phyloP scores from a whole-genome alignment of 163 green algal genomes.

The Prototheca wickerhamii region DNA sequence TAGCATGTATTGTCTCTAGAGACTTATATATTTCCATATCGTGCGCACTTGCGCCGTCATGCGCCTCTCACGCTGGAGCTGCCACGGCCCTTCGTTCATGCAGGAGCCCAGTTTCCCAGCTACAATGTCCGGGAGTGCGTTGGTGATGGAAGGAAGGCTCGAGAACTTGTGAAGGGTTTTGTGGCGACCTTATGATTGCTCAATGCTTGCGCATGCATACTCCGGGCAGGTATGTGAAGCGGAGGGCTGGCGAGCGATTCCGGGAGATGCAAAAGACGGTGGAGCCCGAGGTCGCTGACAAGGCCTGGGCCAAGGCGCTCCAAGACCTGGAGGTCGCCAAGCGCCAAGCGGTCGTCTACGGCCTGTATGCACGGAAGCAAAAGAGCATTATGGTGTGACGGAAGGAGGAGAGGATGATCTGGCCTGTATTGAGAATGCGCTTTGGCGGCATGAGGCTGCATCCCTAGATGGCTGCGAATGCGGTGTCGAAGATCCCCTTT shows the following conservation, averaged over 20 bases:
- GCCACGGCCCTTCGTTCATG: background rate
- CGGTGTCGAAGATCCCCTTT: too few species aligned
- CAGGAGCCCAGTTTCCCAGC: conserved; percentile 34
- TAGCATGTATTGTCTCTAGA: too few species aligned
- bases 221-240: conserved; percentile 34
- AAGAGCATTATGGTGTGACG: conserved; percentile 38
- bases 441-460: too few species aligned
- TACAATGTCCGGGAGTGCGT: conserved; percentile 48
- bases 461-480: too few species aligned
- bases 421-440: background rate
- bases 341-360: conserved; percentile 37
- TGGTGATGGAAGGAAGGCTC: background rate
- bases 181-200: background rate
- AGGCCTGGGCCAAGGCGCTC: conserved; percentile 4
- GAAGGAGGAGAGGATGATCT: background rate
- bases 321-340: conserved; percentile 32
- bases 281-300: conserved; percentile 4
- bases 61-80: background rate
- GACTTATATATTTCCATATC: background rate
- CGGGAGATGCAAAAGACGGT: background rate
- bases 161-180: background rate
- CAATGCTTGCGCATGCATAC: too few species aligned
- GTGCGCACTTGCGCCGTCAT: background rate
- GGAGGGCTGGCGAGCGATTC: conserved; percentile 26
- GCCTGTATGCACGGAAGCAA: conserved; percentile 33